phyloP scores from a whole-genome alignment of 805 yeast genomes.

The Candida peoriensis region DNA sequence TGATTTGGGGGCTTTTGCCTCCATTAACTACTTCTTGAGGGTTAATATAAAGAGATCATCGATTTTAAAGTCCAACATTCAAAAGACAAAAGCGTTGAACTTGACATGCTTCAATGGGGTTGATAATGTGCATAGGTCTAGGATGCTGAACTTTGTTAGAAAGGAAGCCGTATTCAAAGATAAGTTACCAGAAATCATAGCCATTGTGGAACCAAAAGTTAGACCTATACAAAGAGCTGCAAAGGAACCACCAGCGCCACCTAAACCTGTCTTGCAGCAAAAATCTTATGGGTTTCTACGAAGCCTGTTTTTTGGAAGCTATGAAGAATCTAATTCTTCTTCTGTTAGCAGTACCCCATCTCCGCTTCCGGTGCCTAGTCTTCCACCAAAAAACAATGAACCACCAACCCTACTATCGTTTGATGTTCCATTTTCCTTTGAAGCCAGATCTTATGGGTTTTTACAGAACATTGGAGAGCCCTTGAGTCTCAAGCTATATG shows the following conservation, averaged over 20 bases:
- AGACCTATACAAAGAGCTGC: neutral
- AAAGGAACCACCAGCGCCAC: conserved; percentile 1
- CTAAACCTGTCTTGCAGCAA: conserved; percentile 1
- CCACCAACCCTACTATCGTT: conserved; percentile 5
- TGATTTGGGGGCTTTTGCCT: conserved; percentile 1
- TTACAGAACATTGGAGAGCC: conserved; percentile 9
- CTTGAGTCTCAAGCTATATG: conserved; percentile 20
- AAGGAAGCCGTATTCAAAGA: conserved; percentile 34
- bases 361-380: neutral
- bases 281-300: conserved; percentile 3
- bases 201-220: conserved; percentile 22
- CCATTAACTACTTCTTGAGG: conserved; percentile 43
- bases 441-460: conserved; percentile 12
- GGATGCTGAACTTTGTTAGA: conserved; percentile 40
- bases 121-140: conserved; percentile 24
- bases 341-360: too few species aligned
- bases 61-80: conserved; percentile 41
- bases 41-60: conserved; percentile 54
- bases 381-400: neutral
- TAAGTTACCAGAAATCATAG: conserved; percentile 40
- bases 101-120: conserved; percentile 8
- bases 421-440: conserved; percentile 12
- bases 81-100: conserved; percentile 28
- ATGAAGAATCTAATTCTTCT: too few species aligned
- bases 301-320: too few species aligned